Percentiles rank a stretch among this genome's conserved stretches.
These are phyloP conservation scores for Buxus sempervirens DNA, from an alignment of 164 flowering plant genomes.

Conservation along the genomic window DNA sequence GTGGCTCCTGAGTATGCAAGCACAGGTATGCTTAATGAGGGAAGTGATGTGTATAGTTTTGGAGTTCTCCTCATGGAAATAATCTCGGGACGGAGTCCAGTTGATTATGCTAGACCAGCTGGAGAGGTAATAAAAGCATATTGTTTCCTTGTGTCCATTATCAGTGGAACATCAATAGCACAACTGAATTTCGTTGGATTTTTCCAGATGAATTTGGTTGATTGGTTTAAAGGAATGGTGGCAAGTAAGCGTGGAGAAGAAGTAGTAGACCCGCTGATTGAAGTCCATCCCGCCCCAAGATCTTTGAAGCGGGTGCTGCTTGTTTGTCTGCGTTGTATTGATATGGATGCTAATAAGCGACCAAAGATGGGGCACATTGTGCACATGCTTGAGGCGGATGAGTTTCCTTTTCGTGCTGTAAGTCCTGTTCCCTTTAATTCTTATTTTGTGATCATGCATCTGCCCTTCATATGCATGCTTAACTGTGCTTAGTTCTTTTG, in stretches of 20 bases:
- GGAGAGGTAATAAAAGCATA: conserved; percentile 54
- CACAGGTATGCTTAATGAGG: conserved; percentile 88
- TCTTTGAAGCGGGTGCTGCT: conserved; percentile 63
- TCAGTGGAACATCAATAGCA: neutral
- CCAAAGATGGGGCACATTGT: conserved; percentile 93
- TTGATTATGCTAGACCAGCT: conserved; percentile 71
- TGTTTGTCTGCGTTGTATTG: conserved; percentile 86
- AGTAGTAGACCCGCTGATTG: conserved; percentile 62
- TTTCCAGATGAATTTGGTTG: conserved; percentile 77
- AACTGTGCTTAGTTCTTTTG: neutral
- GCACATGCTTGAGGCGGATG: conserved; percentile 96
- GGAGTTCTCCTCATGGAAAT: conserved; percentile 91
- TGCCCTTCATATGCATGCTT: neutral
- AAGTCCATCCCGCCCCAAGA: conserved; percentile 58
- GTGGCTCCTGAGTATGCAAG: conserved; percentile 96
- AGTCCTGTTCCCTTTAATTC: conserved; percentile 18
- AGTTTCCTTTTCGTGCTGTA: conserved; percentile 72
- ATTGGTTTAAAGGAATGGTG: conserved; percentile 88
- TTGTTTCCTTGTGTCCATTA: neutral
- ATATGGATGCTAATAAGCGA: conserved; percentile 63
- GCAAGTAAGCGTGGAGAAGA: conserved; percentile 69
- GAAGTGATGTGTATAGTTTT: conserved; percentile 87
- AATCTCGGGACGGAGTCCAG: conserved; percentile 80
- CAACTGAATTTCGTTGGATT: conserved; percentile 6
- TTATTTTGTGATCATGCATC: neutral